These are phyloP conservation scores for Dalbergia cultrata DNA, from an alignment of 306 rosid genomes.

Conservation along the genomic window DNA sequence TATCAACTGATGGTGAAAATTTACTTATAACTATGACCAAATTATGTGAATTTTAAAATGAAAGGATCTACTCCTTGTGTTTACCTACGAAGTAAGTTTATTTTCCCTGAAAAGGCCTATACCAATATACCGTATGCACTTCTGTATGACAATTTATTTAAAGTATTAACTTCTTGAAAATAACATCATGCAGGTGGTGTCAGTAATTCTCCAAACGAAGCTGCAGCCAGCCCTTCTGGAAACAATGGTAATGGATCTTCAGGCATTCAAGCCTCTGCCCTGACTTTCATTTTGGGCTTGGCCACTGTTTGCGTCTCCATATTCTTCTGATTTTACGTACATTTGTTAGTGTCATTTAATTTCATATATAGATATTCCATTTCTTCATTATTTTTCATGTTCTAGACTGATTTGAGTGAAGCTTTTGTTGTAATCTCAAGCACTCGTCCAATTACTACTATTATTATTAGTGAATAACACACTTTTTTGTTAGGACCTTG, in stretches of 20 bases:
- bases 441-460: not conserved
- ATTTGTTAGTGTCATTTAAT: not conserved
- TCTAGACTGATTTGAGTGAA: slow-evolving; percentile 18
- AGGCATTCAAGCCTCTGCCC: slow-evolving; percentile 24
- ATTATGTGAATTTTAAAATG: no score
- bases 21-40: no score
- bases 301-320: slow-evolving; percentile 22
- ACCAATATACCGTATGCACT: not conserved
- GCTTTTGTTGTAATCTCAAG: slow-evolving; percentile 36
- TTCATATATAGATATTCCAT: slow-evolving; percentile 13
- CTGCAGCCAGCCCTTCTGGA: slow-evolving; percentile 38
- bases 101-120: not conserved
- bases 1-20: no score
- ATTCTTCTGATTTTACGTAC: slow-evolving; percentile 45
- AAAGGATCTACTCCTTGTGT: no score
- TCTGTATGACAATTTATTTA: not conserved
- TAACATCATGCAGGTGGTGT: slow-evolving; percentile 32
- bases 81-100: no score
- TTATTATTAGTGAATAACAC: slow-evolving; percentile 20
- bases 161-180: not conserved
- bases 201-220: slow-evolving; percentile 25
- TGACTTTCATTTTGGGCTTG: slow-evolving; percentile 42
- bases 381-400: slow-evolving; percentile 41
- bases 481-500: not conserved
- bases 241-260: slow-evolving; percentile 36